Conservation (phyloP, 164 flowering plant genomes). For the Paratinospora sagittata region DNA sequence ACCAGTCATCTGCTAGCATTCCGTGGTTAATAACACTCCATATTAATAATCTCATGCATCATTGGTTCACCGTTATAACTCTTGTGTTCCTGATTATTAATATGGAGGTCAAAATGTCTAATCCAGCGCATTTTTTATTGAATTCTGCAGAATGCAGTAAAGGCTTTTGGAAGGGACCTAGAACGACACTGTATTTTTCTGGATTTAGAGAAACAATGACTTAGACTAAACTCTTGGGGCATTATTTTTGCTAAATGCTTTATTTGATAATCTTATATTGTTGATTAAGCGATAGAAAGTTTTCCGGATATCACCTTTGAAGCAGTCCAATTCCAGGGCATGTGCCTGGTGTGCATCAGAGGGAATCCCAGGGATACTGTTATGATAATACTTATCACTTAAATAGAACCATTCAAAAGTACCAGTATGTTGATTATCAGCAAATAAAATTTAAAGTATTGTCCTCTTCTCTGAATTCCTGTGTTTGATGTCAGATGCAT, state of each 20-base stretch:
- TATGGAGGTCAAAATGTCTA: not conserved
- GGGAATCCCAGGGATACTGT: not conserved
- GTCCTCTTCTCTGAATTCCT: not conserved
- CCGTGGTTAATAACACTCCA: not conserved
- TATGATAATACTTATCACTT: not conserved
- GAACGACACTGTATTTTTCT: not conserved
- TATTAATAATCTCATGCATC: not conserved
- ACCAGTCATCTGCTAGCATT: not conserved
- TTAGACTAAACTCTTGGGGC: not conserved
- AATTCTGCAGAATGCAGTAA: not conserved
- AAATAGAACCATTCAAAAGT: not conserved
- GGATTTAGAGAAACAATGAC: not conserved
- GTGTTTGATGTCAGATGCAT: constrained; percentile 50
- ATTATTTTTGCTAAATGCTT: not conserved
- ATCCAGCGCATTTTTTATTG: not conserved
- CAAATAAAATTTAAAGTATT: not conserved
- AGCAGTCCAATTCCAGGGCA: not conserved
- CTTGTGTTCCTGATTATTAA: not conserved
- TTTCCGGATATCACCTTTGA: not conserved
- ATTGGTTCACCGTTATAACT: not conserved
- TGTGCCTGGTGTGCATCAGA: not conserved
- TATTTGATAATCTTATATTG: not conserved
- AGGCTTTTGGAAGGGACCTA: not conserved
- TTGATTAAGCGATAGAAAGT: not conserved
- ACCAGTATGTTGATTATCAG: not conserved